Base-by-base conservation (phyloP, 495 filamentous ascomycete genomes). In the Aspergillus bertholletiae region DNA sequence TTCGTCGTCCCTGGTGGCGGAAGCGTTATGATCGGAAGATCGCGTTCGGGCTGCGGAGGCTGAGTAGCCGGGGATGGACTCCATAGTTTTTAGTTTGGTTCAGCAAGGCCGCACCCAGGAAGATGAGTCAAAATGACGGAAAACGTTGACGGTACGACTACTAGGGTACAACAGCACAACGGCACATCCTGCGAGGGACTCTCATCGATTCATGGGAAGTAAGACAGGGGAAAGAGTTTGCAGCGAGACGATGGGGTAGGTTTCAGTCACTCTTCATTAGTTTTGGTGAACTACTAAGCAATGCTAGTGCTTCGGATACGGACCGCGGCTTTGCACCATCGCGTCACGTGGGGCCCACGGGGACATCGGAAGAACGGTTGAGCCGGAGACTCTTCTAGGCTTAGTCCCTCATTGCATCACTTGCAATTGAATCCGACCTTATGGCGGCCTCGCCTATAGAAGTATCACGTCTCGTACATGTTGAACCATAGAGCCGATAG, bases 11-110 rank as follows among this genome's bases (percentile, higher is more conserved):
- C 57, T 49, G 57, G 58, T 57, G 45, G 64, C 49, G 27, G 67
- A 51, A 59, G 60, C n/a, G n/a, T n/a, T 46, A 34, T 56, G 60
- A 55, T 76, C 68, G 18, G 66, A 63, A 5, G 67, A 59, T 45
- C 64, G 63, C 35, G 68, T 58, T 62, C 68, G 61, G 55, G 65
- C 62, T 23, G 58, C 39, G n/a, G 55, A 49, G 18, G 67, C 58
- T 44, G 68, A 64, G 54, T 64, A 69, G 51, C 63, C 64, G 26
- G 74, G 63, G 23, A 74, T 54, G 17, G 74, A 77, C 15, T 68
- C 69, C 74, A 78, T 78, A 23, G 45, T 62, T 32, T 49, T 30
- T 39, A 40, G 49, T 28, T 28, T n/a, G n/a, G n/a, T n/a, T n/a
- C 8, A 21, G n/a, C 21, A 39, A 30, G 27, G 27, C 27, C 13